A percentile compares a stretch with the other conserved stretches of the same genome.
Evolutionary conservation across 257 asterid species (phyloP).

Genomic region (Ocimum tenuiflorum): DNA sequence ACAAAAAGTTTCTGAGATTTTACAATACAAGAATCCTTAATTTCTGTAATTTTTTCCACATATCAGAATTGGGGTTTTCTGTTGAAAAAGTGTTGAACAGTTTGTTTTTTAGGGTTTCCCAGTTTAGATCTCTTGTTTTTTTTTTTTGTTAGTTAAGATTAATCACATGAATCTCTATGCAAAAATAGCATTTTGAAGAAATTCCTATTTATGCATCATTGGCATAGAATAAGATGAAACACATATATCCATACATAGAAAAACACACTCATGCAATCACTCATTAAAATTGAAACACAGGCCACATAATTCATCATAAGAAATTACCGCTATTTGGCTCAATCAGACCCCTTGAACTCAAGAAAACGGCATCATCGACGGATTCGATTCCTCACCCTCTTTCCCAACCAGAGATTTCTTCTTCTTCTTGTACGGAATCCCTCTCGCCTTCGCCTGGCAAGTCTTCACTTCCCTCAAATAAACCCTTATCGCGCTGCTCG

Average conservation of each 20-base stretch:
- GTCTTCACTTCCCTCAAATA: conserved; percentile 71
- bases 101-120: not conserved
- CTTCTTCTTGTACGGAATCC: conserved; percentile 68
- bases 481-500: conserved; percentile 54
- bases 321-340: conserved; percentile 10
- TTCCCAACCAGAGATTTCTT: not conserved
- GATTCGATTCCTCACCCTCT: conserved; percentile 32
- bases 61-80: not conserved
- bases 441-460: conserved; percentile 64
- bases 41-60: not conserved
- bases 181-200: too few relatives aligned
- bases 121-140: not conserved
- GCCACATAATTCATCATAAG: too few relatives aligned
- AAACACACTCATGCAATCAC: too few relatives aligned
- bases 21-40: not conserved
- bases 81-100: not conserved
- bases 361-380: conserved; percentile 50
- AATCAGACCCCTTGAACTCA: conserved; percentile 16
- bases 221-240: too few relatives aligned
- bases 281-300: not conserved
- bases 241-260: too few relatives aligned
- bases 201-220: too few relatives aligned
- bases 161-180: too few relatives aligned
- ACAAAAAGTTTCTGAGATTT: too few relatives aligned
- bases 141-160: too few relatives aligned